Evolutionary conservation across 768 basidiomycete genomes (phyloP).

Genomic region (Glaciozyma martinii): DNA sequence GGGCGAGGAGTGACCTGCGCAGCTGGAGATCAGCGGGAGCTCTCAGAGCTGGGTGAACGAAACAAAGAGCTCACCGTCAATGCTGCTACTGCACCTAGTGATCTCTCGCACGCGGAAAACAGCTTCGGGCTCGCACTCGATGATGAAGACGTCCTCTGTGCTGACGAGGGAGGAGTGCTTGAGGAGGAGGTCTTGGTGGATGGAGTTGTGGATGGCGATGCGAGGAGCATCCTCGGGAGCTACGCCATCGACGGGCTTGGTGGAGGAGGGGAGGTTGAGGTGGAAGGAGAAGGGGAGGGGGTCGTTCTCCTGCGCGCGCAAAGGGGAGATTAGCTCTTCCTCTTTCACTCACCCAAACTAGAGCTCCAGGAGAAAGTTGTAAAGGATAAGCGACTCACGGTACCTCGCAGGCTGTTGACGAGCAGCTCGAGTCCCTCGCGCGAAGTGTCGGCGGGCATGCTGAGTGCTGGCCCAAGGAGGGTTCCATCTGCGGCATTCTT

Average conservation of each 20-base stretch:
- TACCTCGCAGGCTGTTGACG: constrained; percentile 74
- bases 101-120: constrained; percentile 90
- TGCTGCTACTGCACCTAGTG: constrained; percentile 63
- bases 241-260: not conserved
- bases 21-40: not conserved
- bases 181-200: constrained; percentile 58
- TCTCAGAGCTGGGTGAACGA: not conserved
- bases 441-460: constrained; percentile 74
- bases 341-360: constrained; percentile 9
- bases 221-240: constrained; percentile 42
- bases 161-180: constrained; percentile 59
- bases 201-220: constrained; percentile 60
- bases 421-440: constrained; percentile 74
- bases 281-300: constrained; percentile 9
- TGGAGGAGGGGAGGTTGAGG: constrained; percentile 42
- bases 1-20: constrained; percentile 73
- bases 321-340: not conserved
- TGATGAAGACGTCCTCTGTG: constrained; percentile 70
- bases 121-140: constrained; percentile 89
- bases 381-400: constrained; percentile 47
- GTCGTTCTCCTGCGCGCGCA: constrained; percentile 4
- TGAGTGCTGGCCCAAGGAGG: constrained; percentile 75
- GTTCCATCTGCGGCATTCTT: constrained; percentile 77
- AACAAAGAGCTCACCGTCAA: constrained; percentile 26
- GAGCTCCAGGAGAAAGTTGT: constrained; percentile 3